Conservation (phyloP, 768 basidiomycete genomes). For the Candolleomyces eurysporus region DNA sequence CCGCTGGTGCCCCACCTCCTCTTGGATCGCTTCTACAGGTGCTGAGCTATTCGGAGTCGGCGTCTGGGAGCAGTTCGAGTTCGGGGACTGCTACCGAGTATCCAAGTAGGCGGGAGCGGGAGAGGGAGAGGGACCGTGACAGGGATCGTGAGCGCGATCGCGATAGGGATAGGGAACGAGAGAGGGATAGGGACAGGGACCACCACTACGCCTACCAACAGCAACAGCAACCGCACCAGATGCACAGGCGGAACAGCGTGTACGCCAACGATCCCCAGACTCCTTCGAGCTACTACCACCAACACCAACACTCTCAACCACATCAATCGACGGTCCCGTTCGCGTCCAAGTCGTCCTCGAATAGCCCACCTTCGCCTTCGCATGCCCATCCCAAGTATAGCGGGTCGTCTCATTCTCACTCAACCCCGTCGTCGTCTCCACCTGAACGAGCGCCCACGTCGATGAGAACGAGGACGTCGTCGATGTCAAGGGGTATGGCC, state of each 20-base stretch:
- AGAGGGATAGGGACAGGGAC: not conserved
- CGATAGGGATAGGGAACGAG: not conserved
- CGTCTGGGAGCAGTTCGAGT: not conserved
- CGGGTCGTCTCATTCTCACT: not conserved
- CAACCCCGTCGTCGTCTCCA: not conserved
- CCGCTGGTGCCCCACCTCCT: no score
- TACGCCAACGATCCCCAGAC: not conserved
- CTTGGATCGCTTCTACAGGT: not conserved
- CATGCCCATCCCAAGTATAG: not conserved
- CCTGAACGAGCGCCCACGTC: not conserved
- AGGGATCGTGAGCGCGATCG: no score
- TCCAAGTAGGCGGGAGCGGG: not conserved
- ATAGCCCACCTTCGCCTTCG: not conserved
- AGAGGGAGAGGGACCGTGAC: conserved; percentile 1
- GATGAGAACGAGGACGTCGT: not conserved
- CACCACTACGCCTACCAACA: not conserved
- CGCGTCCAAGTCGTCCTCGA: no score
- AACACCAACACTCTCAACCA: not conserved
- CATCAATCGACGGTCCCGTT: not conserved
- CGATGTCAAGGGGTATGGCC: not conserved
- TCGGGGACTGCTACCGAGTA: not conserved
- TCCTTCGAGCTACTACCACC: not conserved
- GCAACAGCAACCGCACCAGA: not conserved
- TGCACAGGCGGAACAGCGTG: not conserved
- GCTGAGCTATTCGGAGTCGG: not conserved